Conservation (phyloP, 345 rosid species). For the Diplotaxis tenuifolia region DNA sequence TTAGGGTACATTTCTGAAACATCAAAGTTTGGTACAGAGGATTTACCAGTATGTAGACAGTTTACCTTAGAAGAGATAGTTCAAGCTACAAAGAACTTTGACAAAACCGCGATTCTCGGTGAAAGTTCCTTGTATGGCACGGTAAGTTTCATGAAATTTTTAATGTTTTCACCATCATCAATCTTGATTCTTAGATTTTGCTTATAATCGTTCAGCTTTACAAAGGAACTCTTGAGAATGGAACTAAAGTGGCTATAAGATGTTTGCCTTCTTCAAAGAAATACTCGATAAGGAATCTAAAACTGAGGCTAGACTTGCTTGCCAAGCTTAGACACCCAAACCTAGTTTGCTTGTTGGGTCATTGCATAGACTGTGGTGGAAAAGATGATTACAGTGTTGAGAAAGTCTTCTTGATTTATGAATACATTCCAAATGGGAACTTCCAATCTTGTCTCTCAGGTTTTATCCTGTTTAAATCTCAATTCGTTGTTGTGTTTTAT, state of each 20-base stretch:
- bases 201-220: slow-evolving; percentile 52
- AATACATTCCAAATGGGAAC: slow-evolving; percentile 64
- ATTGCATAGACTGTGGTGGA: slow-evolving; percentile 64
- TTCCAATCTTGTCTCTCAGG: slow-evolving; percentile 57
- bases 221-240: slow-evolving; percentile 79
- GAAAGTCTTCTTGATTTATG: slow-evolving; percentile 71
- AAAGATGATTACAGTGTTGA: slow-evolving; percentile 54
- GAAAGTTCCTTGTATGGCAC: slow-evolving; percentile 68
- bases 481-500: not conserved
- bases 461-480: slow-evolving; percentile 1
- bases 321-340: slow-evolving; percentile 92
- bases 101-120: slow-evolving; percentile 56
- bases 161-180: not conserved
- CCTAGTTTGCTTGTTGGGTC: slow-evolving; percentile 80
- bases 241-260: slow-evolving; percentile 69
- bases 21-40: slow-evolving; percentile 68
- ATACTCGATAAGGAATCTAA: slow-evolving; percentile 70
- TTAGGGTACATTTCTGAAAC: slow-evolving; percentile 77
- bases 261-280: slow-evolving; percentile 62
- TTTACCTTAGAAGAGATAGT: slow-evolving; percentile 74
- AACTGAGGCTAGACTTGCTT: slow-evolving; percentile 68
- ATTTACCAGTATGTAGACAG: slow-evolving; percentile 48
- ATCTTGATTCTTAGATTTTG: slow-evolving; percentile 16
- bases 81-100: slow-evolving; percentile 79
- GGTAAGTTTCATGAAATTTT: slow-evolving; percentile 42